phyloP scores from a whole-genome alignment of 1,139 yeast genomes.

The Suhomyces wounanorum region DNA sequence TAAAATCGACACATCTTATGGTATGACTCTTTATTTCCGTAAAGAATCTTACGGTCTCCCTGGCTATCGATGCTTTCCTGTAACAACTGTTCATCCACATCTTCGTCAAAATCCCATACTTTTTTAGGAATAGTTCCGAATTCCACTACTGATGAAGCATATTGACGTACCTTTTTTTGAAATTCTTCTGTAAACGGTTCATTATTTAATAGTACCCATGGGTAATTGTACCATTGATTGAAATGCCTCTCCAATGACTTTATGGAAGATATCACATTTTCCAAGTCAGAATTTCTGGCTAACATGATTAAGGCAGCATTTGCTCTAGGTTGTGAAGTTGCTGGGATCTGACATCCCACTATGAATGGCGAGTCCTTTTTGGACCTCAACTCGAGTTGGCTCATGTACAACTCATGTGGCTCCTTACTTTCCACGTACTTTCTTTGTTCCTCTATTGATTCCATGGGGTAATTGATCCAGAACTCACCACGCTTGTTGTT shows the following conservation, averaged over 20 bases:
- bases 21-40: slow-evolving; percentile 77
- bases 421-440: not conserved
- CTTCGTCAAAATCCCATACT: slow-evolving; percentile 62
- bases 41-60: slow-evolving; percentile 79
- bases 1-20: slow-evolving; percentile 75
- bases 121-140: slow-evolving; percentile 66
- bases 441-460: not conserved
- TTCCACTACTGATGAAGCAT: slow-evolving; percentile 59
- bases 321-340: slow-evolving; percentile 39
- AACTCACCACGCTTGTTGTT: slow-evolving; percentile 7
- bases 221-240: slow-evolving; percentile 88
- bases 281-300: slow-evolving; percentile 73
- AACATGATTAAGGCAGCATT: slow-evolving; percentile 85
- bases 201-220: slow-evolving; percentile 85
- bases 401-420: slow-evolving; percentile 22
- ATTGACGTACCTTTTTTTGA: slow-evolving; percentile 46
- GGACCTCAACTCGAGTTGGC: slow-evolving; percentile 32
- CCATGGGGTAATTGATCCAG: slow-evolving; percentile 8
- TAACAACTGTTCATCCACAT: slow-evolving; percentile 32
- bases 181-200: slow-evolving; percentile 70
- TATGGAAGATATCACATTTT: slow-evolving; percentile 70
- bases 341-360: slow-evolving; percentile 53
- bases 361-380: slow-evolving; percentile 46
- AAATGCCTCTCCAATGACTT: slow-evolving; percentile 77
- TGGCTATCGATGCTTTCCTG: slow-evolving; percentile 63